Base-by-base conservation (phyloP, 2,329 filamentous ascomycete genomes). In the Nemania bipapillata region DNA sequence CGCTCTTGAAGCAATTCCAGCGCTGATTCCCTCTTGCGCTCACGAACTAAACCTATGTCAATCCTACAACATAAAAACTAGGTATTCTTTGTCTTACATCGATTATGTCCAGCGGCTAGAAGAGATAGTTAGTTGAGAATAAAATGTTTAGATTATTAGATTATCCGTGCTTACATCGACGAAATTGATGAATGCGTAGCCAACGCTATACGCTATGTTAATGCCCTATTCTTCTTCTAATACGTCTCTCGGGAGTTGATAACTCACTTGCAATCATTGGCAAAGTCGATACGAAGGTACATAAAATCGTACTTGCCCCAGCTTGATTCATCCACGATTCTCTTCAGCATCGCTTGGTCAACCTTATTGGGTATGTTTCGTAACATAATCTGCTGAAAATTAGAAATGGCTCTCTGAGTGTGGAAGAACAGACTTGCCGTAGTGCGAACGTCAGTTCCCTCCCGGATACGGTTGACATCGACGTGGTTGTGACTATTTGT, bases 101-200 rank as follows among this genome's bases (percentile, higher is more conserved):
- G 62, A 93, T 87, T 68, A 96, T 93, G 78, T 92, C 89, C 68
- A 91, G 83, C 0, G 92, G 89, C 88, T 92, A 69, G 11, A 32
- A 4, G 35, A 37, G 24, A 66, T 56, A 56, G 77, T 89, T 76
- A 87, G 82, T 56, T 70, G 58, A 49, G 70, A 62, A 35, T 12
- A 12, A 50, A 24, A 30, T 6, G 77, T 30, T 17, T 20, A n/a
- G 5, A 4, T 35, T 28, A 28, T 56, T 55, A 15, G 15, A 6
- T 42, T 32, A 9, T 50, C 30, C 6, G 15, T 55, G 76, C 90
- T 87, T 80, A 92, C 90, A 78, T 94, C 90, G 50, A 90, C 87
- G 74, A 98, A 97, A 80, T 99, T 97, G 82, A 99, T 93, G 81
- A 98, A 99, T 0, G 94, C 95, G 80, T 98, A 98, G 53, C 96